Evolutionary conservation across 2,329 filamentous ascomycete species (phyloP), one percentile per base, ranked within the genome.

Genomic region (Geoglossum cookeanum): DNA sequence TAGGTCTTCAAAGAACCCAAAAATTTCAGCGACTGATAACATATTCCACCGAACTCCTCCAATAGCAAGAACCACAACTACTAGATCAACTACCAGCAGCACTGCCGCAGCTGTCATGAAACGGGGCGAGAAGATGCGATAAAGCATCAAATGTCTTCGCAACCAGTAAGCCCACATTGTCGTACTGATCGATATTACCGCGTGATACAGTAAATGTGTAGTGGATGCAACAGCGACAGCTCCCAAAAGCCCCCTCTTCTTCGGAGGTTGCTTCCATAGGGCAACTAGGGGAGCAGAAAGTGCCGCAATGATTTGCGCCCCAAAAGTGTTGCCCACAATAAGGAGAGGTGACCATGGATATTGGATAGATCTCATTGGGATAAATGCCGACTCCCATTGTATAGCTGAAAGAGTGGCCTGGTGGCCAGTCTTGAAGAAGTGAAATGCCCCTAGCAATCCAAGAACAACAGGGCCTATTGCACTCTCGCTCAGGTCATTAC

Each of bases 401-500:
- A 98, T 91, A 62, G 82, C 87, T 63, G 83, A 79, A 29, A 95
- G 78, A 0, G 83, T 85, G 11, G 91, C 91, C 70, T 97, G 91
- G 69, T 98, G 92, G 60, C 92, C 92, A 0, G 92, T 98, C 67
- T 94, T 96, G 80, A 98, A 98, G 74, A 83, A 98, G 73, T 96
- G 84, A 70, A 91, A 94, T 65, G 85, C 88, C 59, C 90, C 92
- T 0, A 98, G 79, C n/a, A 97, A 72, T 9, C 83, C 91, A 30
- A 97, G 78, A 61, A 94, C 77, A 44, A 92, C 74, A 22, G 92
- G 90, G 0, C 89, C 91, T 63, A 97, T 85, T 5, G 88, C 76
- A 49, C 81, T 82, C 54, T 78, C 74, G 15, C 83, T 80, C 0
- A 81, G 69, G 37, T 71, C 71, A 63, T 81, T 81, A 2, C 78